These are phyloP conservation scores for Metarhizium album DNA, from an alignment of 2,329 filamentous ascomycete genomes.

Conservation along the genomic window DNA sequence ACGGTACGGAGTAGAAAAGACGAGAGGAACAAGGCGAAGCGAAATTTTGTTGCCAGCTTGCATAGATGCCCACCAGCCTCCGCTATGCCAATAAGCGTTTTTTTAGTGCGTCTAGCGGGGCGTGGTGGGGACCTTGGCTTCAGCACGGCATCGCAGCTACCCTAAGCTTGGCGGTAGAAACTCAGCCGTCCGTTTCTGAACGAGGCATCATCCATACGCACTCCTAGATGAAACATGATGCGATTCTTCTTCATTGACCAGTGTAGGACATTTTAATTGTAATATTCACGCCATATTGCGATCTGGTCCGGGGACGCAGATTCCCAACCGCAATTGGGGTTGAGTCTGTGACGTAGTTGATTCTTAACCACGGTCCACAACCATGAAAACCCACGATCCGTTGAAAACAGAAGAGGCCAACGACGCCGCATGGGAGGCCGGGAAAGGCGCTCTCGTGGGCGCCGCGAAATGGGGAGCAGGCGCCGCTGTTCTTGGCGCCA, in stretches of 20 bases:
- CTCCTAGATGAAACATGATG: not conserved
- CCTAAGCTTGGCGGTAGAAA: not conserved
- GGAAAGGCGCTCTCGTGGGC: conserved; percentile 54
- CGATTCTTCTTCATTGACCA: not conserved
- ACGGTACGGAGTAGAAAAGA: conserved; percentile 8
- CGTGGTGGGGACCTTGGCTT: not conserved
- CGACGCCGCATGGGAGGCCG: conserved; percentile 61
- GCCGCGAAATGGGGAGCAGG: conserved; percentile 64
- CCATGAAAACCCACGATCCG: conserved; percentile 42
- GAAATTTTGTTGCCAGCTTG: conserved; percentile 8
- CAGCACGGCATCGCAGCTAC: not conserved
- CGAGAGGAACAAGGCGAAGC: not conserved
- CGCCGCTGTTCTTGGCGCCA: conserved; percentile 48
- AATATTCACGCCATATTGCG: not conserved
- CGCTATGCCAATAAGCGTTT: conserved; percentile 11
- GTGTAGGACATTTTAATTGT: not conserved
- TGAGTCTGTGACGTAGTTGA: not conserved
- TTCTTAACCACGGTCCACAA: conserved; percentile 3
- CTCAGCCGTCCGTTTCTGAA: not conserved
- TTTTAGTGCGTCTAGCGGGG: conserved; percentile 9
- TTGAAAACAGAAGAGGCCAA: conserved; percentile 56
- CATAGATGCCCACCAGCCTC: not conserved
- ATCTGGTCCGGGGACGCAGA: not conserved
- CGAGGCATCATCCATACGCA: not conserved
- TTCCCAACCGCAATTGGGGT: not conserved